Percentiles rank a stretch among this genome's conserved stretches.
These are phyloP conservation scores for Sporothrix pseudoabietina DNA, from an alignment of 2,329 filamentous ascomycete genomes.

Conservation along the genomic window DNA sequence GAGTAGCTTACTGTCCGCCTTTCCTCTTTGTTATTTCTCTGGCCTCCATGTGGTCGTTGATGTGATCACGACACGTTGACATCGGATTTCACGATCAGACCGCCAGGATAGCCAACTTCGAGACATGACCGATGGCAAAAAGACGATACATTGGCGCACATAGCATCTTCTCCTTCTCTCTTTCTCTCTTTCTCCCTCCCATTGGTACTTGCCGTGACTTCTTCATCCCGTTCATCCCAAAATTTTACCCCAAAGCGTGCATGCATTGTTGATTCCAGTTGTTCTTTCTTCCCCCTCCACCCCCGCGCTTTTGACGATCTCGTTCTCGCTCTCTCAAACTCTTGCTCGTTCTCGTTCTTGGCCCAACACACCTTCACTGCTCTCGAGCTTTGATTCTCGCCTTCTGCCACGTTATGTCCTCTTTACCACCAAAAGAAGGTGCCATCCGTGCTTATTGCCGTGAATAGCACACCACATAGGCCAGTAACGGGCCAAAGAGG, in stretches of 20 bases:
- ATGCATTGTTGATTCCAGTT: background rate
- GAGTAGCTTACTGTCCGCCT: background rate
- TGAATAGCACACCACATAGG: background rate
- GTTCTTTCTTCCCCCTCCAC: background rate
- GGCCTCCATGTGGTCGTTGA: background rate
- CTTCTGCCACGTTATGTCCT: background rate
- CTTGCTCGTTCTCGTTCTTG: conserved; percentile 12
- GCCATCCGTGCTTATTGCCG: conserved; percentile 13
- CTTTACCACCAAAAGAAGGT: conserved; percentile 8
- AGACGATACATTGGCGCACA: background rate
- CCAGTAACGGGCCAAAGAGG: background rate
- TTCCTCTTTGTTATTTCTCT: background rate
- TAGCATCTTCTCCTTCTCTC: background rate
- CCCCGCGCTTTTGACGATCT: background rate
- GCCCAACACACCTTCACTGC: background rate
- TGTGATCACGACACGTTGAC: conserved; percentile 11
- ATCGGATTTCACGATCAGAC: background rate
- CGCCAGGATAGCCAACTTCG: background rate
- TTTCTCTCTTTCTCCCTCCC: background rate
- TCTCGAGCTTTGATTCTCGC: too few species aligned
- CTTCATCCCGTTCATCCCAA: background rate
- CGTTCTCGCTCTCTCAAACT: conserved; percentile 6
- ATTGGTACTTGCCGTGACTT: background rate
- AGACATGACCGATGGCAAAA: conserved; percentile 15
- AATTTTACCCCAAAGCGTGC: background rate